Percentiles rank a stretch among this genome's conserved stretches.
These are phyloP conservation scores for Filosporella fistucella DNA, from an alignment of 495 filamentous ascomycete species.

Conservation along the genomic window DNA sequence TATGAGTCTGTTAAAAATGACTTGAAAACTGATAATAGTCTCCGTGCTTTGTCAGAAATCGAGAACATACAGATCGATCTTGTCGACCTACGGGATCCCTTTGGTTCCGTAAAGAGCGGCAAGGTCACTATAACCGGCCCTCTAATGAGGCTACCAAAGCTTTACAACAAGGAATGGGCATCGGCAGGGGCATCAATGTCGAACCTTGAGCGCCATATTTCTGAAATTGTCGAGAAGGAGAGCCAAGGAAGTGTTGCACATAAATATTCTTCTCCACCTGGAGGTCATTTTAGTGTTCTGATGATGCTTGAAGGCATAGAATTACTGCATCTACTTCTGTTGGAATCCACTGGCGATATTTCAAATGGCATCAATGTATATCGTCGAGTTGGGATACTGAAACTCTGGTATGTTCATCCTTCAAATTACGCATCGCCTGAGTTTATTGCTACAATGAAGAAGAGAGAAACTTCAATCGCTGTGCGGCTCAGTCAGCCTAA, in stretches of 20 bases:
- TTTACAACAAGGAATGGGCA: conserved; percentile 17
- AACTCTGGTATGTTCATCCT: conserved; percentile 16
- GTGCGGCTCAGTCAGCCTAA: conserved; percentile 7
- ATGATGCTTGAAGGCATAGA: conserved; percentile 10
- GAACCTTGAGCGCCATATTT: conserved; percentile 18
- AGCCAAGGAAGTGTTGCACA: conserved; percentile 15
- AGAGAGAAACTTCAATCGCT: conserved; percentile 14
- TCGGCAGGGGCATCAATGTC: conserved; percentile 15
- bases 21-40: conserved; percentile 13
- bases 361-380: conserved; percentile 14
- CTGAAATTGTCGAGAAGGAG: conserved; percentile 11
- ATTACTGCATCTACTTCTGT: conserved; percentile 15
- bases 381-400: conserved; percentile 14
- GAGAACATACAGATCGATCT: conserved; percentile 14
- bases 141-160: conserved; percentile 12
- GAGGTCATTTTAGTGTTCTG: conserved; percentile 14
- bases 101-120: conserved; percentile 13
- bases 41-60: conserved; percentile 16
- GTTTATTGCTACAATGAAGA: conserved; percentile 12
- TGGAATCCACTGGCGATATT: conserved; percentile 13
- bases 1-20: conserved; percentile 15
- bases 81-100: conserved; percentile 11
- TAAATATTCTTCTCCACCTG: conserved; percentile 14
- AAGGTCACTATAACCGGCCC: conserved; percentile 15
- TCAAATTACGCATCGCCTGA: conserved; percentile 9